Evolutionary conservation across 768 basidiomycete species (phyloP).

Genomic region (Calocybe indica): DNA sequence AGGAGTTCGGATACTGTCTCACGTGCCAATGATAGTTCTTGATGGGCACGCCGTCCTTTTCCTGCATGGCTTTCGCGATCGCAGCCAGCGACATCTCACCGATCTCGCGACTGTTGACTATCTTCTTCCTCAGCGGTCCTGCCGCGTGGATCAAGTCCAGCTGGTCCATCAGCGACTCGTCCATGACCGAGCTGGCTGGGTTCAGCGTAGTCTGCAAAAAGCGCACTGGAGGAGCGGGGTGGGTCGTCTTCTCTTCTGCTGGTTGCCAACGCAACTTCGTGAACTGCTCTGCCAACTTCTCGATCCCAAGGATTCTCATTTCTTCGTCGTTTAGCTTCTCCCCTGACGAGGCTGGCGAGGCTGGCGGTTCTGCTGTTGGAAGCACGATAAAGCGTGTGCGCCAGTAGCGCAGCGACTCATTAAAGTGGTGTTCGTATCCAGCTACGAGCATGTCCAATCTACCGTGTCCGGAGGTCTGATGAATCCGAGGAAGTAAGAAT

Average conservation of each 20-base stretch:
- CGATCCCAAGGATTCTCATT: slow-evolving; percentile 82
- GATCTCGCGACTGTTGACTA: slow-evolving; percentile 73
- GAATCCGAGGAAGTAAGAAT: background rate
- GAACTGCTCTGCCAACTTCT: slow-evolving; percentile 86
- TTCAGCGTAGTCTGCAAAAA: slow-evolving; percentile 83
- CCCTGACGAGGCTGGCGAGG: slow-evolving; percentile 48
- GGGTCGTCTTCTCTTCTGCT: slow-evolving; percentile 45
- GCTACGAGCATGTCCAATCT: slow-evolving; percentile 85
- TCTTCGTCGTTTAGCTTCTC: slow-evolving; percentile 85
- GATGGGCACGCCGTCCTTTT: slow-evolving; percentile 79
- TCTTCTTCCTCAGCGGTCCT: slow-evolving; percentile 73
- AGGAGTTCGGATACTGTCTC: slow-evolving; percentile 68
- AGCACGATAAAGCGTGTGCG: slow-evolving; percentile 91
- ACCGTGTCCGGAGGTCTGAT: background rate
- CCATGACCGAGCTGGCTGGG: slow-evolving; percentile 73
- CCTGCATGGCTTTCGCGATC: slow-evolving; percentile 81
- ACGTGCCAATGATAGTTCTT: slow-evolving; percentile 83
- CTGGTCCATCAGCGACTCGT: slow-evolving; percentile 72
- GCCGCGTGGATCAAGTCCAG: slow-evolving; percentile 75
- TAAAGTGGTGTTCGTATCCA: slow-evolving; percentile 75
- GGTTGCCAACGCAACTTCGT: slow-evolving; percentile 77
- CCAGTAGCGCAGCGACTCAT: slow-evolving; percentile 87
- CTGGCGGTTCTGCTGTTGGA: slow-evolving; percentile 70
- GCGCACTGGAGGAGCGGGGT: slow-evolving; percentile 54
- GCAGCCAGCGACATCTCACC: slow-evolving; percentile 53